Evolutionary conservation across 495 filamentous ascomycete genomes (phyloP), one percentile per base, ranked within the genome.

Genomic region (Aspergillus affinis): DNA sequence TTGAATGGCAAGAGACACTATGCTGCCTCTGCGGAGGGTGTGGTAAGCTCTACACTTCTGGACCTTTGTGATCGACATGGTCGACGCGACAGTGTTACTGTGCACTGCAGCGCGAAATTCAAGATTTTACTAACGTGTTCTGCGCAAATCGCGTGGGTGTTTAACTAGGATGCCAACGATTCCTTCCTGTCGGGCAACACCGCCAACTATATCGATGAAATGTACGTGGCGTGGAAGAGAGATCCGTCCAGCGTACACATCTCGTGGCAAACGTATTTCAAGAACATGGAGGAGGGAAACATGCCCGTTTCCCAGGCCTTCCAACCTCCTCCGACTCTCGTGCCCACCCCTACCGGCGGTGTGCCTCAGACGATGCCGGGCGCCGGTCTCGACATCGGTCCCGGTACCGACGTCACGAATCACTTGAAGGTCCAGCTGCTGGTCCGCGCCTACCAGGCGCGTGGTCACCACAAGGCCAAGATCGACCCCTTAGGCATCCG

Each of bases 211-310:
- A 88, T 98, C 74, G 94, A 98, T 75, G 94, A 96, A 83, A 98
- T 98, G 94, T 98, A 98, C 76, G 75, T 98, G 76, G 85, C 90
- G 66, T 98, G 94, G 94, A 96, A 93, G 79, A 82, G 88, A 61
- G 91, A 98, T 67, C 92, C 95, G 19, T 83, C 86, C 64, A 95
- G 90, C 75, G 94, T 98, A 48, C 94, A 98, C 77, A 82, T 97
- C 67, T 98, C 94, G 72, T 98, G 94, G 94, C 94, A 97, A 80
- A 89, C 93, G 64, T 98, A 98, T 86, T 98, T 98, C 84, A 88
- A 86, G 72, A 98, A 98, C 78, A 97, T 98, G 92, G 94, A 98
- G 79, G 88, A 86, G 59, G 94, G 95, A 73, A 90, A 93, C 65
- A 97, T 98, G 89, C 94, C 92, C 68, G 90, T 93, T 74, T 93